phyloP scores from a whole-genome alignment of 2,329 filamentous ascomycete genomes.

The Bipolaris zeicola region DNA sequence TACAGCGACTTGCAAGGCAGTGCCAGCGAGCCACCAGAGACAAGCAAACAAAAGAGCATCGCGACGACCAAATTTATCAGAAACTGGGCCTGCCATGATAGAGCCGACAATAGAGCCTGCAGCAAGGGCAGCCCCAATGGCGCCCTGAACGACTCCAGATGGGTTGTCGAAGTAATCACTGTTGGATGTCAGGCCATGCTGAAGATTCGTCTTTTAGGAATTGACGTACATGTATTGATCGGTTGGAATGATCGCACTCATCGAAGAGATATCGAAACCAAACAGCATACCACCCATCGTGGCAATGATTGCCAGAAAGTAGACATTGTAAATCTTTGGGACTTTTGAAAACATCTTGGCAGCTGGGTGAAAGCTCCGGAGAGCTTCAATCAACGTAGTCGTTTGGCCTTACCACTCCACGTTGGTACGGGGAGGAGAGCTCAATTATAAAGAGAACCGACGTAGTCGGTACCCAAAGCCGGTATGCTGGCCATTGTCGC shows the following conservation, averaged over 20 bases:
- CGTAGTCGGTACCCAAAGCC: not conserved
- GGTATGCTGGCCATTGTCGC: not conserved
- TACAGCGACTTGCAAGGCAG: slow-evolving; percentile 65
- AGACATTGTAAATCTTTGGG: slow-evolving; percentile 63
- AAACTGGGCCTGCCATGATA: slow-evolving; percentile 62
- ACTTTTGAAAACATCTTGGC: slow-evolving; percentile 44
- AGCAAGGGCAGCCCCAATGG: slow-evolving; percentile 64
- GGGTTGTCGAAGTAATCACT: slow-evolving; percentile 59
- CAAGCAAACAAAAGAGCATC: slow-evolving; percentile 59
- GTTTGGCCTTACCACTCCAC: slow-evolving; percentile 8
- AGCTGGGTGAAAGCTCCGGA: slow-evolving; percentile 10
- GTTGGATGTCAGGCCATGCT: not conserved
- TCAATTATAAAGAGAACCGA: slow-evolving; percentile 17
- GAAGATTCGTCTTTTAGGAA: not conserved
- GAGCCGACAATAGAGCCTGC: slow-evolving; percentile 72
- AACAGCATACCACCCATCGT: slow-evolving; percentile 72
- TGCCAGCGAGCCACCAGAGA: slow-evolving; percentile 64
- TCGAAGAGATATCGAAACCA: slow-evolving; percentile 79
- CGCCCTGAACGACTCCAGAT: slow-evolving; percentile 55
- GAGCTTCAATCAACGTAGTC: slow-evolving; percentile 9
- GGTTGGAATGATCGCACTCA: slow-evolving; percentile 58
- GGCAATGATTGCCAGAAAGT: slow-evolving; percentile 63
- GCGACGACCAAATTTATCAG: slow-evolving; percentile 63
- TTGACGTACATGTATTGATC: slow-evolving; percentile 26
- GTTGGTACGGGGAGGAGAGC: not conserved